Evolutionary conservation across 2,329 filamentous ascomycete species (phyloP), one percentile per base, ranked within the genome.

Genomic region (Hypomyces perniciosus): DNA sequence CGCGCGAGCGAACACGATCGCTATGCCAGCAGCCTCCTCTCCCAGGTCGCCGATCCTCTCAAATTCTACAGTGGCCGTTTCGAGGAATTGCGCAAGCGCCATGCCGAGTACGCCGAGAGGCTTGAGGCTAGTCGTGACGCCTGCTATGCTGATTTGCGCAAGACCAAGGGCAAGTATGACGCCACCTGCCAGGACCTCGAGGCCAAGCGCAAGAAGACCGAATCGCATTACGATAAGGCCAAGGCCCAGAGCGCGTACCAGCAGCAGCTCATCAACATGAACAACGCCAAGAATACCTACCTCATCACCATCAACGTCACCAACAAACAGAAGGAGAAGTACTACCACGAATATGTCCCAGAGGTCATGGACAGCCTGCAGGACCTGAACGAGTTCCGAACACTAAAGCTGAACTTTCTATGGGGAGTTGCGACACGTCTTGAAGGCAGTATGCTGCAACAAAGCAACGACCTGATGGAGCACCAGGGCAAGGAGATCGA

Each of bases 231-330:
- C 63, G 92, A 97, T 67, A 96, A 96, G 72, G 74, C 82, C 56
- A 99, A 96, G 73, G 90, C 92, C 6, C 88, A 96, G 65, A 86
- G 83, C 65, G 84, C 89, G 35, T 99, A 95, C 69, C 89, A 95
- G 63, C 90, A 96, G 65, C 92, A 97, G 68, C 78, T 95, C 54
- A 73, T 85, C 54, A 93, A 99, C 60, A 97, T 97, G 93, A 88
- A 93, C 71, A 99, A 99, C 66, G 80, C 86, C 67, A 99, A 99
- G 76, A 99, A 99, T 68, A 90, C 88, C n/a, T 99, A 99, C 65
- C 74, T 99, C 54, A 96, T 99, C 62, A 81, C 84, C 54, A 96
- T 99, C 72, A 95, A 95, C 65, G 89, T 97, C 52, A 95, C 91
- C 33, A 99, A 99, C 71, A 95, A 93, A 73, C 85, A 96, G 64